These are phyloP conservation scores for Candida sakaeoensis DNA, from an alignment of 805 yeast species.

Conservation along the genomic window DNA sequence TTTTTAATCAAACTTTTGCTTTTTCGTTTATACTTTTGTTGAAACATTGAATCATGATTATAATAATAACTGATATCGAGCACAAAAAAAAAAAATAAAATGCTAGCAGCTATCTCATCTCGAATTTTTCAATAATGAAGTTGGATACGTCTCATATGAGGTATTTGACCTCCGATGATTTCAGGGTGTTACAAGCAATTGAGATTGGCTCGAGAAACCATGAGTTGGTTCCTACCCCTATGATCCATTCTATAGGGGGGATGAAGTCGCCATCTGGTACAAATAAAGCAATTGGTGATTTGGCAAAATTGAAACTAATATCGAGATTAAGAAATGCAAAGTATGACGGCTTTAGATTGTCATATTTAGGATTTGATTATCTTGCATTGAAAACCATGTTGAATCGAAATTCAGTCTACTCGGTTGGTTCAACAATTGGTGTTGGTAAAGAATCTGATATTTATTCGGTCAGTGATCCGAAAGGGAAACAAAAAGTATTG, in stretches of 20 bases:
- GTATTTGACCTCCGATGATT: constrained; percentile 87
- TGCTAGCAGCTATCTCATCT: no score
- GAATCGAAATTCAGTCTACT: constrained; percentile 66
- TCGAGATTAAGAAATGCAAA: constrained; percentile 82
- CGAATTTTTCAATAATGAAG: constrained; percentile 54
- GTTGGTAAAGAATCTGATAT: constrained; percentile 98
- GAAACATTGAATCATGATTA: constrained; percentile 2
- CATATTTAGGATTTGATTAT: constrained; percentile 89
- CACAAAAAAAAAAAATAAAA: neutral
- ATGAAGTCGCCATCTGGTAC: constrained; percentile 73
- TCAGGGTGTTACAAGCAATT: constrained; percentile 80
- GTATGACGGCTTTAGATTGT: constrained; percentile 89
- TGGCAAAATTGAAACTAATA: constrained; percentile 81
- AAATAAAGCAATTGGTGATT: constrained; percentile 71
- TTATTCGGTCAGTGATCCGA: constrained; percentile 68
- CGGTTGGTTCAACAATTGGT: constrained; percentile 85
- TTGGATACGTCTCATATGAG: constrained; percentile 92
- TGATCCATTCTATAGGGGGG: constrained; percentile 79
- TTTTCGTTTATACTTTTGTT: constrained; percentile 4
- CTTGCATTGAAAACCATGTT: constrained; percentile 83
- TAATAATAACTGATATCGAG: neutral
- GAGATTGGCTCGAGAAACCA: constrained; percentile 91
- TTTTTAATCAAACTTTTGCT: neutral
- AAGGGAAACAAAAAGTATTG: constrained; percentile 64
- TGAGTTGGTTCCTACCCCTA: constrained; percentile 85